Evolutionary conservation across 768 basidiomycete species (phyloP).

Genomic region (Calocybe cyanea): DNA sequence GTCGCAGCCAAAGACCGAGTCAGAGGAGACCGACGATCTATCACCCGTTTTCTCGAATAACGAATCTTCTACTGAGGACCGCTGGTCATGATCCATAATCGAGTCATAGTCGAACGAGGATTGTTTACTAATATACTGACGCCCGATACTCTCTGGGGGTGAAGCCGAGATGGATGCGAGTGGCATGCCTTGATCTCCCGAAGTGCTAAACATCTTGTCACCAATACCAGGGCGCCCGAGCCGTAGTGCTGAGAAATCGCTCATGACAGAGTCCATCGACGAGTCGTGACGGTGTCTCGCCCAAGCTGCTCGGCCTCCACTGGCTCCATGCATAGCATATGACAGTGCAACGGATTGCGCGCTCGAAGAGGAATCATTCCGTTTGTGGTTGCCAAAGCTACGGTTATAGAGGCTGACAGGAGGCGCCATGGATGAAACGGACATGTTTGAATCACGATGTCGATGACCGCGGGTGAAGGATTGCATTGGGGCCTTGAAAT

Average conservation of each 20-base stretch:
- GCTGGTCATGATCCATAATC: conserved; percentile 51
- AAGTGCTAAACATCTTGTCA: conserved; percentile 82
- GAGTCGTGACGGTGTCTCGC: conserved; percentile 50
- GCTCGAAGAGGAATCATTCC: conserved; percentile 58
- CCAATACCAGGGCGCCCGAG: conserved; percentile 71
- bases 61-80: conserved; percentile 30
- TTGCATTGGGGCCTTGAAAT: conserved; percentile 46
- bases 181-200: conserved; percentile 45
- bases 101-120: conserved; percentile 65
- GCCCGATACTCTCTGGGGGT: conserved; percentile 42
- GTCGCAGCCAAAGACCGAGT: conserved; percentile 61
- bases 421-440: conserved; percentile 51
- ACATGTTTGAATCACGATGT: conserved; percentile 60
- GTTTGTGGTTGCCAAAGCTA: conserved; percentile 46
- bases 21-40: conserved; percentile 46
- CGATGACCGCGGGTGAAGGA: conserved; percentile 47
- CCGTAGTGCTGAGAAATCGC: conserved; percentile 55
- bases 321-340: conserved; percentile 50
- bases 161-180: conserved; percentile 65
- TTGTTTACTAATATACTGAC: conserved; percentile 26
- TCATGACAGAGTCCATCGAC: conserved; percentile 64
- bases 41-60: conserved; percentile 59
- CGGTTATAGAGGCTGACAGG: conserved; percentile 74
- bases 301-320: conserved; percentile 57
- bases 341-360: conserved; percentile 54